These are phyloP conservation scores for Tetrastigma voinierianum DNA, from an alignment of 164 flowering plant species.

Conservation along the genomic window DNA sequence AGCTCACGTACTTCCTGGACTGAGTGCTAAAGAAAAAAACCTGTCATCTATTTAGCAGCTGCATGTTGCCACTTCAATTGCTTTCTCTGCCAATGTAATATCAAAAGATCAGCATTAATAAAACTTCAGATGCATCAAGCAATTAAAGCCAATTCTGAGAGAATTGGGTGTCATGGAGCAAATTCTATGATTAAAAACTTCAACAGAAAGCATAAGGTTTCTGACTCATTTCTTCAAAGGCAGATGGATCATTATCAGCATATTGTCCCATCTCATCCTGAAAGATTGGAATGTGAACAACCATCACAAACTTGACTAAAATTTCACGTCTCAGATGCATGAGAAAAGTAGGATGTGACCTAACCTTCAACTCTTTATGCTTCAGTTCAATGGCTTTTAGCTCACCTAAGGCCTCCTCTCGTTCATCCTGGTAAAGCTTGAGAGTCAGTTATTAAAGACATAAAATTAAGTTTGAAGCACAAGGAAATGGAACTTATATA, in stretches of 20 bases:
- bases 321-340: not conserved
- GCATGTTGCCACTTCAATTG: constrained; percentile 71
- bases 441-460: constrained; percentile 6
- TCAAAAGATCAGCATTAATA: constrained; percentile 9
- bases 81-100: constrained; percentile 55
- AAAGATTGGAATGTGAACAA: constrained; percentile 6
- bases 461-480: not conserved
- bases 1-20: not conserved
- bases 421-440: constrained; percentile 63
- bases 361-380: constrained; percentile 74
- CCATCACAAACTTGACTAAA: not conserved
- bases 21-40: constrained; percentile 34
- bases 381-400: constrained; percentile 64
- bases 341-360: constrained; percentile 5
- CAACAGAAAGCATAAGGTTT: not conserved
- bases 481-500: not conserved
- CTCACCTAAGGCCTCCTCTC: constrained; percentile 68
- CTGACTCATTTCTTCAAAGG: constrained; percentile 88
- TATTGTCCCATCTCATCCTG: constrained; percentile 81
- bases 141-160: not conserved
- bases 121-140: not conserved
- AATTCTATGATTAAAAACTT: not conserved
- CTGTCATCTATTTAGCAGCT: constrained; percentile 98
- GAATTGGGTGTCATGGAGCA: not conserved
- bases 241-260: constrained; percentile 96